phyloP scores from a whole-genome alignment of 2,329 filamentous ascomycete genomes.

The Calonectria ilicicola region DNA sequence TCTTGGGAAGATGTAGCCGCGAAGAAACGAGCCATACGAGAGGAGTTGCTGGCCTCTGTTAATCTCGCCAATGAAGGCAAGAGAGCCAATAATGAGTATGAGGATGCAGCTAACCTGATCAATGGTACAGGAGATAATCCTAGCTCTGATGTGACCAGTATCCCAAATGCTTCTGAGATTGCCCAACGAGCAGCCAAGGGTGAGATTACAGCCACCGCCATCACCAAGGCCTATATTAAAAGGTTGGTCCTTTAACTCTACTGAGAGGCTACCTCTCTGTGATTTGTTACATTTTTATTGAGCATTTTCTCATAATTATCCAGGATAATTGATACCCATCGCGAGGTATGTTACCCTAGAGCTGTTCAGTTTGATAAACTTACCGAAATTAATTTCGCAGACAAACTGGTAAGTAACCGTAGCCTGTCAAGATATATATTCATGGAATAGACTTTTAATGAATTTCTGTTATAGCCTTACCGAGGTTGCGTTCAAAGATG shows the following conservation, averaged over 20 bases:
- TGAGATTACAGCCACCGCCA: not conserved
- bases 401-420: conserved; percentile 21
- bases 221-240: conserved; percentile 20
- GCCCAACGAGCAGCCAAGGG: not conserved
- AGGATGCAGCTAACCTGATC: not conserved
- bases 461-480: not conserved
- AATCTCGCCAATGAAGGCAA: not conserved
- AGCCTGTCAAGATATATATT: not conserved
- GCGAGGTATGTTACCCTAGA: conserved; percentile 7
- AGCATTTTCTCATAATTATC: not conserved
- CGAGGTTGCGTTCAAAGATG: conserved; percentile 36
- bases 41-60: not conserved
- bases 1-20: conserved; percentile 20
- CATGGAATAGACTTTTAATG: not conserved
- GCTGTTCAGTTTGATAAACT: not conserved
- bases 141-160: not conserved
- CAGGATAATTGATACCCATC: conserved; percentile 22
- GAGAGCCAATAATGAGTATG: not conserved
- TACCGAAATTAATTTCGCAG: not conserved
- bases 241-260: not conserved
- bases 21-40: conserved; percentile 5
- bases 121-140: not conserved
- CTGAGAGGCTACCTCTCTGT: not conserved
- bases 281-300: not conserved
- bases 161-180: not conserved